phyloP scores from a whole-genome alignment of 2,329 filamentous ascomycete species.

The Exophiala alcalophila region DNA sequence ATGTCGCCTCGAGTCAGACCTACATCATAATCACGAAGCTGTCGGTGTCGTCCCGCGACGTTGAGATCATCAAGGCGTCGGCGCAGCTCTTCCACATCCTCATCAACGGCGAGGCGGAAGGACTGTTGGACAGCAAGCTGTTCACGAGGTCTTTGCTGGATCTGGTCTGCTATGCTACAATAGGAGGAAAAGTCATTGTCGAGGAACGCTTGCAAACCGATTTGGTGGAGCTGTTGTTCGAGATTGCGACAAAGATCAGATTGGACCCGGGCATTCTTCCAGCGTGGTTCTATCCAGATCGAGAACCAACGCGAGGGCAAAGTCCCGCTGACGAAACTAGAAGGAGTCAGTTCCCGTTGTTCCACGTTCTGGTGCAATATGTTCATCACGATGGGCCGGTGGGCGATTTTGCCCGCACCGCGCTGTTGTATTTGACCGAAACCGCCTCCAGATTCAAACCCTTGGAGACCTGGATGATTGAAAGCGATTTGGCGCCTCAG shows the following conservation, averaged over 20 bases:
- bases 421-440: slow-evolving; percentile 92
- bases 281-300: slow-evolving; percentile 79
- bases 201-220: slow-evolving; percentile 79
- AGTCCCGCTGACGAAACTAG: slow-evolving; percentile 71
- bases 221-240: slow-evolving; percentile 90
- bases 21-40: slow-evolving; percentile 89
- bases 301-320: slow-evolving; percentile 39
- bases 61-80: slow-evolving; percentile 79
- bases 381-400: slow-evolving; percentile 93
- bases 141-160: slow-evolving; percentile 88
- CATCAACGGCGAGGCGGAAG: slow-evolving; percentile 94
- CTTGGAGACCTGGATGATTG: slow-evolving; percentile 93
- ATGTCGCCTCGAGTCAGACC: slow-evolving; percentile 79
- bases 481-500: slow-evolving; percentile 90
- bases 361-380: slow-evolving; percentile 93
- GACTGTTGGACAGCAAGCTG: slow-evolving; percentile 79
- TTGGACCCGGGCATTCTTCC: slow-evolving; percentile 81
- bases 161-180: slow-evolving; percentile 63
- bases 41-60: slow-evolving; percentile 77
- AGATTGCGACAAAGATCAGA: slow-evolving; percentile 93
- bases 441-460: slow-evolving; percentile 77
- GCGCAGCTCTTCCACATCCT: slow-evolving; percentile 85
- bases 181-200: slow-evolving; percentile 63
- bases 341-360: slow-evolving; percentile 89
- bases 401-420: slow-evolving; percentile 93